These are phyloP conservation scores for Aethionema arabicum DNA, from an alignment of 345 rosid species.

Conservation along the genomic window DNA sequence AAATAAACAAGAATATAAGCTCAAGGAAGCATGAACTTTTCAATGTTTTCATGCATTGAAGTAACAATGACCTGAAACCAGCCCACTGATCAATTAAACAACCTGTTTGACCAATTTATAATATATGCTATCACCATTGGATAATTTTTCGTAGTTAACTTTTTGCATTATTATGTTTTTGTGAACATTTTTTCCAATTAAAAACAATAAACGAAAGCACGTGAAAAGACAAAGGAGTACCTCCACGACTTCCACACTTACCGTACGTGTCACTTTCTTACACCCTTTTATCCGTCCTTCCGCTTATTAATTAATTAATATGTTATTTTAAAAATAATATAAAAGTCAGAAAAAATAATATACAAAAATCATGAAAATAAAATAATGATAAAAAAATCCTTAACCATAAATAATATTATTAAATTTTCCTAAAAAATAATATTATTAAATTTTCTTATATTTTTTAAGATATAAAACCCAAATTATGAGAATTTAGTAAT, in stretches of 20 bases:
- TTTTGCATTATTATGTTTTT: background rate
- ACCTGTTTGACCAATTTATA: background rate
- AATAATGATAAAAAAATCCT: too few species aligned
- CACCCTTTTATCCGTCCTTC: conserved; percentile 13
- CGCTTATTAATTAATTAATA: background rate
- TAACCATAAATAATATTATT: too few species aligned
- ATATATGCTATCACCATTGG: too few species aligned
- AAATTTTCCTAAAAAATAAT: too few species aligned
- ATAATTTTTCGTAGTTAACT: too few species aligned
- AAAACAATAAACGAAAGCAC: background rate
- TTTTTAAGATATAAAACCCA: too few species aligned
- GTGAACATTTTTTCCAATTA: background rate
- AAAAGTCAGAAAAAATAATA: too few species aligned
- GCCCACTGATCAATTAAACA: conserved; percentile 9
- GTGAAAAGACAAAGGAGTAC: background rate
- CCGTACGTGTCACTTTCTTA: conserved; percentile 36
- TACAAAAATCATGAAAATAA: too few species aligned
- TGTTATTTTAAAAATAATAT: too few species aligned
- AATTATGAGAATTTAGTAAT: too few species aligned
- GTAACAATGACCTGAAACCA: conserved; percentile 17
- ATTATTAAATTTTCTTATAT: too few species aligned
- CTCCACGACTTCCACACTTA: conserved; percentile 8
- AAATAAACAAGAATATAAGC: background rate
- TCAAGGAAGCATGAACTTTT: conserved; percentile 17
- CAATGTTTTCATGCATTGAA: background rate